Percentiles rank a stretch among this genome's conserved stretches.
Evolutionary conservation across 164 flowering plant genomes (phyloP).

Genomic region (Nymphaea thermarum): DNA sequence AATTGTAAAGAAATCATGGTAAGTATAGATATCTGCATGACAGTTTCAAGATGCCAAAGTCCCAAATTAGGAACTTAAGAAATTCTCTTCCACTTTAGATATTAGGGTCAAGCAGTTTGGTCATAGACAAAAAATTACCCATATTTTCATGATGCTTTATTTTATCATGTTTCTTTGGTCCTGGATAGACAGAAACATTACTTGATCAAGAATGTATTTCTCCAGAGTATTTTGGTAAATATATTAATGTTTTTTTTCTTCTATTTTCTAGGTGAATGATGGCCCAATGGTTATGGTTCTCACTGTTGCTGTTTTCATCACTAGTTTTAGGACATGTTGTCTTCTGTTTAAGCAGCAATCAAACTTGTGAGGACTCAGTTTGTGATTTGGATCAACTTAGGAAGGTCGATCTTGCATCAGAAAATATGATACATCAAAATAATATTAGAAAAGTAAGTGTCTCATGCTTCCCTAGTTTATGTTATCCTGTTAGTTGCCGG

Average conservation of each 20-base stretch:
- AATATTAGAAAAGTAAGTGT: conserved; percentile 64
- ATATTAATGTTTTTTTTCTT: neutral
- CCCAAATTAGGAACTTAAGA: too few species aligned
- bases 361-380: conserved; percentile 9
- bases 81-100: too few species aligned
- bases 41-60: too few species aligned
- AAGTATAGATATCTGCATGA: too few species aligned
- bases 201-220: conserved; percentile 48
- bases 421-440: conserved; percentile 88
- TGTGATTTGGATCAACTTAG: conserved; percentile 41
- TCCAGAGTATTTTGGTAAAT: conserved; percentile 29
- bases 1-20: too few species aligned
- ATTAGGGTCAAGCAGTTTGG: too few species aligned
- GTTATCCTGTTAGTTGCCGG: too few species aligned
- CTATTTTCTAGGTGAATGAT: neutral
- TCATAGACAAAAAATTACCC: too few species aligned
- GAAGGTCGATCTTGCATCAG: conserved; percentile 75
- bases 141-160: too few species aligned
- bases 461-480: neutral
- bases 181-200: conserved; percentile 4
- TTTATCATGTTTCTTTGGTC: neutral
- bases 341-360: conserved; percentile 15
- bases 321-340: conserved; percentile 20
- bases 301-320: neutral
- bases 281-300: neutral